Evolutionary conservation across 78 protist genomes (phyloP), one percentile per base, ranked within the genome.

Genomic region (Chrysochromulina parva): DNA sequence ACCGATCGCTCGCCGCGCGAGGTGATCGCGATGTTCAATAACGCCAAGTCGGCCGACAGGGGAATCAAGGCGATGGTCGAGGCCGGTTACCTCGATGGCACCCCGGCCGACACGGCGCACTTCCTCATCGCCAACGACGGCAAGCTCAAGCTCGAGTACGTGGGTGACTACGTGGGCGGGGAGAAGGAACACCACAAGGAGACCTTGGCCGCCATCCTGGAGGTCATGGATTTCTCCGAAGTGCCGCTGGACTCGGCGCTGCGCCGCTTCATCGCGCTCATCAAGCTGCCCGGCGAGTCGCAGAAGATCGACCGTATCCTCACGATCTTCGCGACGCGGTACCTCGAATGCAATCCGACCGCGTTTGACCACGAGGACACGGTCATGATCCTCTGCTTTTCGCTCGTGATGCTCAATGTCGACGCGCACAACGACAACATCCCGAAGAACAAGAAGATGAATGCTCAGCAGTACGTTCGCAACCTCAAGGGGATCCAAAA

Each of bases 81-180:
- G 24, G 13, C 1, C 1, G 82, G 57, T 13, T 3, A 10, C 28
- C 55, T 74, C 82, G 55, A 26, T 4, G 82, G n/a, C n/a, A 10
- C 5, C 28, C n/a, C 55, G 13, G 82, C 3, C 3, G 5, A 2
- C 26, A 17, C 48, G 6, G 53, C 82, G 10, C 26, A 3, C 38
- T 74, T 74, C 55, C 82, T 74, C 55, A 1, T 74, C 82, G 57
- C 57, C 2, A 74, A 74, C 82, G 82, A 74, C 82, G 82, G 82
- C 82, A 74, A 74, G 57, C 82, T 74, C 82, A 57, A 74, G 55
- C 26, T 13, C 55, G 7, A 53, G 11, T 11, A 48, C 5, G 50
- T 69, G 14, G 78, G 78, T 4, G 78, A 69, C 78, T 69, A 38
- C 78, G 50, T 69, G 38, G 78, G 78, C 38, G 78, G 78, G 26